A percentile compares a stretch with the other conserved stretches of the same genome.
Evolutionary conservation across 306 rosid species (phyloP).

Genomic region (Quercus variabilis): DNA sequence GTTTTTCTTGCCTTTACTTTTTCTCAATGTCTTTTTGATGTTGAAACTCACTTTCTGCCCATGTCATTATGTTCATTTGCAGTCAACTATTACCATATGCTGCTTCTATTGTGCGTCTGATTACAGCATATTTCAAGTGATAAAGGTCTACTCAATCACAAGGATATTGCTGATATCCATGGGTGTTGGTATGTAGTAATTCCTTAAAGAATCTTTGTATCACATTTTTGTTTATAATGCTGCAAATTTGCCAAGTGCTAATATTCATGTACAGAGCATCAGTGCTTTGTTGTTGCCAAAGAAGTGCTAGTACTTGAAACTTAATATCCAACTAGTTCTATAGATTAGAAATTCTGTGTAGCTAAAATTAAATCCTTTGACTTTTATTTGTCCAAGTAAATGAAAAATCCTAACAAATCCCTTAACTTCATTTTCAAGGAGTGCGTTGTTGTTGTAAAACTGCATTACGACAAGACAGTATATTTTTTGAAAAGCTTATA

Average conservation of each 20-base stretch:
- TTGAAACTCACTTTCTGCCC: slow-evolving; percentile 24
- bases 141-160: slow-evolving; percentile 62
- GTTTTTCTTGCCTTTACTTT: slow-evolving; percentile 1
- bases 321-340: background rate
- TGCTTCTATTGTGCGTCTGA: slow-evolving; percentile 52
- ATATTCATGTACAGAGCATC: slow-evolving; percentile 14
- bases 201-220: slow-evolving; percentile 14
- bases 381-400: background rate
- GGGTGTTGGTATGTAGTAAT: slow-evolving; percentile 69
- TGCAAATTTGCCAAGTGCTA: background rate
- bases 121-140: slow-evolving; percentile 61
- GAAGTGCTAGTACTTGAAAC: background rate
- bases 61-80: slow-evolving; percentile 31
- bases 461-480: background rate
- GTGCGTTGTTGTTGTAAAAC: background rate
- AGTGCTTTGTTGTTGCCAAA: slow-evolving; percentile 10
- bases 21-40: slow-evolving; percentile 7
- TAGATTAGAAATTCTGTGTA: background rate
- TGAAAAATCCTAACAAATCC: background rate
- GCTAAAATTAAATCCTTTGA: background rate
- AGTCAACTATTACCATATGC: slow-evolving; percentile 84
- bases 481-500: background rate
- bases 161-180: slow-evolving; percentile 63
- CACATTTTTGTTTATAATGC: background rate
- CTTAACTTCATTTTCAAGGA: background rate